Percentiles rank a stretch among this genome's conserved stretches.
Evolutionary conservation across 2,329 filamentous ascomycete genomes (phyloP).

Genomic region (Alternaria hordeiaustralica): DNA sequence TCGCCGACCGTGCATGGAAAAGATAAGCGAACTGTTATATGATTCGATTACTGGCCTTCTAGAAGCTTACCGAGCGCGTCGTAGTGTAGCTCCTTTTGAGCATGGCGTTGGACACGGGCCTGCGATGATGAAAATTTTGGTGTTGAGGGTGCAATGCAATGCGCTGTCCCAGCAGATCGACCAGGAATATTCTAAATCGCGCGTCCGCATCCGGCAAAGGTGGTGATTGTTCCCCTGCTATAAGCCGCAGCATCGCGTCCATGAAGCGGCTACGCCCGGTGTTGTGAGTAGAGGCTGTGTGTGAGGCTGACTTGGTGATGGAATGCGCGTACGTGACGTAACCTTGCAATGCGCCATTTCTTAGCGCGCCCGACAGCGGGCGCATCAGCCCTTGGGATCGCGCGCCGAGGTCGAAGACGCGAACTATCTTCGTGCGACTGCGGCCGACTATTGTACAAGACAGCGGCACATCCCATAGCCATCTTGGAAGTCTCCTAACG

Average conservation of each 20-base stretch:
- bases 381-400: not conserved
- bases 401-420: not conserved
- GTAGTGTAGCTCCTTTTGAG: not conserved
- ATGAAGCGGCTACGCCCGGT: constrained; percentile 1
- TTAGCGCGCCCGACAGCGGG: not conserved
- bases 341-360: not conserved
- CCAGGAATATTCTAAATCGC: not conserved
- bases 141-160: not conserved
- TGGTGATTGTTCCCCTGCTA: not conserved
- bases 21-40: constrained; percentile 3
- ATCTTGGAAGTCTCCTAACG: not conserved
- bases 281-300: not conserved
- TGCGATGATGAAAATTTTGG: not conserved
- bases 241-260: not conserved
- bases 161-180: not conserved
- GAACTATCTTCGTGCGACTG: not conserved
- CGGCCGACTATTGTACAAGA: not conserved
- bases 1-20: not conserved
- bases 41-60: constrained; percentile 1
- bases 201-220: not conserved
- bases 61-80: not conserved
- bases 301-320: not conserved
- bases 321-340: constrained; percentile 1
- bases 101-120: not conserved
- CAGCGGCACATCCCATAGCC: not conserved